Base-by-base conservation (phyloP, 345 rosid species). In the Noccaea bulbosa region DNA sequence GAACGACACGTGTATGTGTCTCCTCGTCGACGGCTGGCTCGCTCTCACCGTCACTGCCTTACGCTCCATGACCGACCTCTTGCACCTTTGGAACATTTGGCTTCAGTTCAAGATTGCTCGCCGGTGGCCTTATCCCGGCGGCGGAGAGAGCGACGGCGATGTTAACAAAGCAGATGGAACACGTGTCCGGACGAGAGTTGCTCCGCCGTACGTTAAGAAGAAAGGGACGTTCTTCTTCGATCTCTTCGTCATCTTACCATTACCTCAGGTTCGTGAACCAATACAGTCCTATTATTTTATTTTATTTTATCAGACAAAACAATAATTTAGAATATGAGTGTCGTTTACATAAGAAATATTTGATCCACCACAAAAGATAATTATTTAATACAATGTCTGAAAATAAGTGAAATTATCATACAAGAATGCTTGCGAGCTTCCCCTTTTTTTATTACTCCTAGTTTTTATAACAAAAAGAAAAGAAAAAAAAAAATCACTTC, bases 51-150 rank as follows among this genome's bases (percentile, higher is more conserved):
- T 94, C 32, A 89, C 96, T 4, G 96, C 76, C 11, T 84, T 94
- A 81, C 87, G 97, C 58, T 94, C 96, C 84, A 88, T 89, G 97
- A 85, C 90, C 30, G 99, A 94, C 76, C 80, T 77, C 14, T 73
- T 94, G 69, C 95, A 94, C 74, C 74, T 91, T 3, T 94, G 96
- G 94, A 91, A 94, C 80, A 85, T 94, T 84, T 94, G 91, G 90
- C 71, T 89, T 56, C 90, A 85, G 57, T 69, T 94, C 67, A 85
- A 81, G 74, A 83, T 88, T 83, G 84, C 89, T 59, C 78, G 75
- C 3, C 48, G 59, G 24, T 53, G 73, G 84, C 65, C 30, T 65
- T 65, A 65, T 65, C 72, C 63, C 64, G 64, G 69, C 30, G 58
- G 56, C 27, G 27, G 56, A 50, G 68, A 65, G 44, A 43, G 38